Percentiles rank a stretch among this genome's conserved stretches.
Evolutionary conservation across 176 grass and related monocot genomes (phyloP).

Genomic region (Aegilops sharonensis): DNA sequence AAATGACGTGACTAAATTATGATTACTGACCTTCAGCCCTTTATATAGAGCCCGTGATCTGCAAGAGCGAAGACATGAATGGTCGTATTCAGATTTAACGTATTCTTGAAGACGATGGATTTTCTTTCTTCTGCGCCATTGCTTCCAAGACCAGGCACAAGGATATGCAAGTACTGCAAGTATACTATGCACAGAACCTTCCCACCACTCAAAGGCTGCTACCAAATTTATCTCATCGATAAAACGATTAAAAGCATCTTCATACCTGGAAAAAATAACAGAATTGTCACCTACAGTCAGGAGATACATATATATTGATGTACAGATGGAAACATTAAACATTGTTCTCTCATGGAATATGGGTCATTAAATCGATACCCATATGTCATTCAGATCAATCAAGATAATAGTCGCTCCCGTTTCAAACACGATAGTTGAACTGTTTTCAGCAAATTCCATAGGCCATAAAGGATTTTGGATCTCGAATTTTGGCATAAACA

Average conservation of each 20-base stretch:
- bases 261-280: slow-evolving; percentile 58
- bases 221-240: slow-evolving; percentile 97
- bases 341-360: neutral
- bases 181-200: slow-evolving; percentile 97
- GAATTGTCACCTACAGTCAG: slow-evolving; percentile 1
- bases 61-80: slow-evolving; percentile 96
- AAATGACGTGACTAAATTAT: neutral
- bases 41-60: slow-evolving; percentile 99
- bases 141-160: slow-evolving; percentile 99
- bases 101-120: slow-evolving; percentile 87
- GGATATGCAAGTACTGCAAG: slow-evolving; percentile 93
- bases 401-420: neutral
- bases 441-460: neutral
- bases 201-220: slow-evolving; percentile 98
- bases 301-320: neutral
- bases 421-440: neutral
- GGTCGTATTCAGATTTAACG: slow-evolving; percentile 96
- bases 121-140: slow-evolving; percentile 96
- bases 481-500: neutral
- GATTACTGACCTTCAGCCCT: slow-evolving; percentile 89
- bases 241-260: slow-evolving; percentile 97
- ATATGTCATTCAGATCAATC: neutral
- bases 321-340: slow-evolving; percentile 7
- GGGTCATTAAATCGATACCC: neutral
- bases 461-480: neutral